These are phyloP conservation scores for Hypericum perforatum DNA, from an alignment of 345 rosid species.

Conservation along the genomic window DNA sequence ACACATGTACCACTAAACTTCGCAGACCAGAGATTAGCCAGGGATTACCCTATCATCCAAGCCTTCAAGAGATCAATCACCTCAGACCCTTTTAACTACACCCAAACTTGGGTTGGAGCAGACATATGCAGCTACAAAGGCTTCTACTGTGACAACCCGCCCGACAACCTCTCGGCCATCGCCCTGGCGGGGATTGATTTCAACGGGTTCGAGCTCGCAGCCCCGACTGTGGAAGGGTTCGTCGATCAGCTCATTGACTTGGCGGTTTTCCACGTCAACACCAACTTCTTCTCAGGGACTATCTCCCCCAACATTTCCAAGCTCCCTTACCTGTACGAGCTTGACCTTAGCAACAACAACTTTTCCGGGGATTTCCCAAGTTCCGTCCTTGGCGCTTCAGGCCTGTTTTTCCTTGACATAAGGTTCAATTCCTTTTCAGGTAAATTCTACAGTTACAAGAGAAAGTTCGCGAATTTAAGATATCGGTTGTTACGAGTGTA, in stretches of 20 bases:
- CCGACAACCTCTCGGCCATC: conserved; percentile 27
- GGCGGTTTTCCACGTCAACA: conserved; percentile 45
- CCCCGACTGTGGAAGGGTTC: conserved; percentile 31
- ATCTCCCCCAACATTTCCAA: conserved; percentile 19
- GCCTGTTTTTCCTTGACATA: conserved; percentile 28
- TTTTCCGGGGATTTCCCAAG: conserved; percentile 24
- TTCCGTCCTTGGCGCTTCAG: conserved; percentile 14
- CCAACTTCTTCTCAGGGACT: conserved; percentile 34
- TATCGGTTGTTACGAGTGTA: too few relatives aligned
- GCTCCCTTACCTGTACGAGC: conserved; percentile 25
- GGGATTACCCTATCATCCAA: conserved; percentile 22
- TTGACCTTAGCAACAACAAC: conserved; percentile 36
- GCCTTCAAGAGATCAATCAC: conserved; percentile 26
- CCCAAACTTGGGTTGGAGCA: conserved; percentile 31
- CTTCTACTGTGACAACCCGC: conserved; percentile 31
- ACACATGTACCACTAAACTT: conserved; percentile 7
- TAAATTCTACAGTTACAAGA: too few relatives aligned
- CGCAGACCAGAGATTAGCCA: conserved; percentile 20
- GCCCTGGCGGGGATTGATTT: conserved; percentile 33
- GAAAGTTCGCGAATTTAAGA: too few relatives aligned
- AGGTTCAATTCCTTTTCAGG: conserved; percentile 25
- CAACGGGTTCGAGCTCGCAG: conserved; percentile 25
- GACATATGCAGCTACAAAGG: conserved; percentile 33
- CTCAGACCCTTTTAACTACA: conserved; percentile 23
- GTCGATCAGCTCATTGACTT: conserved; percentile 38